Evolutionary conservation across 495 filamentous ascomycete species (phyloP), one percentile per base, ranked within the genome.

Genomic region (Neurospora sp.): DNA sequence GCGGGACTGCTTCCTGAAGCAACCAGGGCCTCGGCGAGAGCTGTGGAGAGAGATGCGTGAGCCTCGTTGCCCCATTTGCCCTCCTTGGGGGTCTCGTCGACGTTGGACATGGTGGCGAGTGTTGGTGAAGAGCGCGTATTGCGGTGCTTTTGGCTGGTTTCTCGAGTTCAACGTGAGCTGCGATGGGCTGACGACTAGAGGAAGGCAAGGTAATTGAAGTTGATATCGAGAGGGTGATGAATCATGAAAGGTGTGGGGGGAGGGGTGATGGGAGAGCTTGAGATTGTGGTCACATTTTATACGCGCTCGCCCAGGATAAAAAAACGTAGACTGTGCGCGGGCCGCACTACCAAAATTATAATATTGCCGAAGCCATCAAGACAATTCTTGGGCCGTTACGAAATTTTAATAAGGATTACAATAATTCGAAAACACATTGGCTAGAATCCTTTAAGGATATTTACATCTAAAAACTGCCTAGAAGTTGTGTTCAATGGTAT

Each of bases 11-110:
- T 42, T 61, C 73, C 65, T 35, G 69, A 38, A 18, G 68, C 72
- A 31, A 37, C 39, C 20, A 75, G 61, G 5, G 68, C 69, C 9
- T 79, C 74, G 5, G 75, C 70, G 3, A 83, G 72, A 12, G 75
- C 73, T n/a, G 74, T 72, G 8, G 75, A 72, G 12, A 84, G 71
- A 35, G 77, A 75, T 27, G 69, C 69, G 71, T 84, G 76, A 0
- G 80, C 69, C 0, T 74, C 69, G 20, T 77, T 70, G 40, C 72
- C 70, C 83, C 83, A 84, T 40, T 73, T 73, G 3, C 69, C 39
- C 35, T 75, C 69, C 71, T 73, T 76, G 69, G 10, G 3, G 53
- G 0, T 65, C 53, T 35, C 53, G 31, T 65, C 53, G 48, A 12
- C 20, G 31, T 35, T 65, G 12, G 53, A 65, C 53, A 65, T 61